A percentile compares a stretch with the other conserved stretches of the same genome.
Evolutionary conservation across 208 protist genomes (phyloP).

Genomic region (Porcisia deanei): DNA sequence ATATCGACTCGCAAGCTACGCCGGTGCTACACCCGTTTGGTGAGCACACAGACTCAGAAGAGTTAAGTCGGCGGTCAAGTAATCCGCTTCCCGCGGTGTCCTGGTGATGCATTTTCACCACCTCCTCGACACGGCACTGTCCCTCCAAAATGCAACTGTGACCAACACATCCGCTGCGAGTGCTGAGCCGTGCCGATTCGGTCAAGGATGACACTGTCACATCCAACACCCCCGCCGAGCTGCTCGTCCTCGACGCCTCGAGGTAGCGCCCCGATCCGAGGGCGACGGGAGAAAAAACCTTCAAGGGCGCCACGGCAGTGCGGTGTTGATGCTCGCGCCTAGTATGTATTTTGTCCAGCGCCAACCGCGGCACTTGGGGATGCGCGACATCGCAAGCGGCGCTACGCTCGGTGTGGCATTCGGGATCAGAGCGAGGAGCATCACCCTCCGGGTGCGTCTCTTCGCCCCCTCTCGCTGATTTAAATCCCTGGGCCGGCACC

Average conservation of each 20-base stretch:
- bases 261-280: neutral
- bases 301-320: conserved; percentile 8
- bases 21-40: neutral
- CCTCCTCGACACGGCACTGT: neutral
- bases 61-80: neutral
- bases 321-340: conserved; percentile 16
- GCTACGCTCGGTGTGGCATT: conserved; percentile 19
- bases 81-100: neutral
- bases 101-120: neutral
- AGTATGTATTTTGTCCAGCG: conserved; percentile 22
- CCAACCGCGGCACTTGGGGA: conserved; percentile 28
- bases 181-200: conserved; percentile 8
- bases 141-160: conserved; percentile 1
- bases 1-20: neutral
- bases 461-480: neutral
- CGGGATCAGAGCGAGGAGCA: conserved; percentile 3
- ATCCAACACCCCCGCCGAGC: conserved; percentile 21
- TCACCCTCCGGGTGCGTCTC: conserved; percentile 11
- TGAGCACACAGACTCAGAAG: neutral
- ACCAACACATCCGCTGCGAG: neutral
- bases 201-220: conserved; percentile 40
- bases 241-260: neutral
- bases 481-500: neutral
- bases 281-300: neutral
- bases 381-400: conserved; percentile 8